Conservation (phyloP, 2,329 filamentous ascomycete species). For the Claviceps africana region DNA sequence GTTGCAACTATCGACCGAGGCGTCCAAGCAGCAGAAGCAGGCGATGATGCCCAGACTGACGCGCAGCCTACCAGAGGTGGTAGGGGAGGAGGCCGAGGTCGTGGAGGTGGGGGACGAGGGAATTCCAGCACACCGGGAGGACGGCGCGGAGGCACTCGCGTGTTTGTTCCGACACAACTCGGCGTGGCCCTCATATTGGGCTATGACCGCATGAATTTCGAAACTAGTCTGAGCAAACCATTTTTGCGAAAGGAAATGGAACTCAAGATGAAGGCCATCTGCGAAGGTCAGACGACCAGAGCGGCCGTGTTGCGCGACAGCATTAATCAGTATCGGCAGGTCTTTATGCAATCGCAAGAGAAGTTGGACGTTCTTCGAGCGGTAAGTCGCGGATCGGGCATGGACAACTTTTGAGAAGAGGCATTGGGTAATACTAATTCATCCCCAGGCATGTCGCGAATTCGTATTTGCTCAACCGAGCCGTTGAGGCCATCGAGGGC, state of each 20-base stretch:
- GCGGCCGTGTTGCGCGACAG: conserved; percentile 68
- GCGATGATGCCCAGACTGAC: conserved; percentile 19
- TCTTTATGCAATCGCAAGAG: conserved; percentile 70
- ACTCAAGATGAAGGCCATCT: conserved; percentile 90
- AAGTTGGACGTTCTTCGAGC: conserved; percentile 53
- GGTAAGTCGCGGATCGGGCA: conserved; percentile 30
- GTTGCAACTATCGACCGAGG: conserved; percentile 48
- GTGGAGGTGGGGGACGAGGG: conserved; percentile 25
- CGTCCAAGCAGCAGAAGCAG: conserved; percentile 23
- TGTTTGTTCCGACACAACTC: conserved; percentile 85
- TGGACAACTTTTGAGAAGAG: background rate
- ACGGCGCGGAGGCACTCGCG: conserved; percentile 45
- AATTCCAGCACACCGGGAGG: conserved; percentile 29
- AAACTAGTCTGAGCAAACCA: conserved; percentile 85
- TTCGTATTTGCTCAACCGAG: conserved; percentile 18
- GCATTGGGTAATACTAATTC: background rate
- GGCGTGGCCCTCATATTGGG: conserved; percentile 86
- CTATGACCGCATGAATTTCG: conserved; percentile 87
- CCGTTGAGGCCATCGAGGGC: background rate
- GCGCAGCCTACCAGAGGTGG: conserved; percentile 23
- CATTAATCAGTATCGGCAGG: conserved; percentile 70
- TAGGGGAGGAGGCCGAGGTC: conserved; percentile 32
- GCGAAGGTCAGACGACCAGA: conserved; percentile 67
- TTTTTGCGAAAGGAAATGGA: conserved; percentile 98
- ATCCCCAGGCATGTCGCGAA: conserved; percentile 23